Evolutionary conservation across 1,284 basidiomycete genomes (phyloP).

Genomic region (Golubevia sp.): DNA sequence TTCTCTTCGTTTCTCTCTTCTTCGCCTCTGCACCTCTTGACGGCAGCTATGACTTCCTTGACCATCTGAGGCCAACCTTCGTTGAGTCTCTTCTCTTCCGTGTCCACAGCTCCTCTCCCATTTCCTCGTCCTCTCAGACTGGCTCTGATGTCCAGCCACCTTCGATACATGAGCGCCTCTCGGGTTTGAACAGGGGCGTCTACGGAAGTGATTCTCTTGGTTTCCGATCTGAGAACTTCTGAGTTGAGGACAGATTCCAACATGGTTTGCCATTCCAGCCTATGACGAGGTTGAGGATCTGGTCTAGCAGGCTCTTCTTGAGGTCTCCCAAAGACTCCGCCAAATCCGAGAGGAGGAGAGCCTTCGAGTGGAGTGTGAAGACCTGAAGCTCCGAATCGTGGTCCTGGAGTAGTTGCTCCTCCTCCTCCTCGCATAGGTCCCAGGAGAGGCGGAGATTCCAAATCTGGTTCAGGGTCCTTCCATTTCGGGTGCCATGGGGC

Average conservation of each 20-base stretch:
- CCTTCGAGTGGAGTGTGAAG: background rate
- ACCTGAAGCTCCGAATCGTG: background rate
- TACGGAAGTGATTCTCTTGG: conserved; percentile 62
- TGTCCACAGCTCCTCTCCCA: conserved; percentile 70
- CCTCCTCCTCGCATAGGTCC: background rate
- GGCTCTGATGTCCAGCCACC: conserved; percentile 89
- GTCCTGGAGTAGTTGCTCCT: background rate
- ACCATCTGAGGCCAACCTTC: conserved; percentile 80
- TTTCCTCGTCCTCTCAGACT: conserved; percentile 70
- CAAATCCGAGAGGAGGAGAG: background rate
- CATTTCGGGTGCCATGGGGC: background rate
- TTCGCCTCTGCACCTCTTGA: conserved; percentile 72
- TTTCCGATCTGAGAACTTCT: conserved; percentile 57
- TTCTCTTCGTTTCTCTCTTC: background rate
- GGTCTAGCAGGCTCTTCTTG: background rate
- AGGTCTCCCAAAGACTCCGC: background rate
- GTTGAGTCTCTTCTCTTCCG: conserved; percentile 80
- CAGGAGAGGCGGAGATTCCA: background rate
- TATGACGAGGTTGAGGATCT: conserved; percentile 18
- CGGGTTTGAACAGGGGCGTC: conserved; percentile 46
- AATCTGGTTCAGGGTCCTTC: conserved; percentile 2
- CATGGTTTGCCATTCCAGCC: conserved; percentile 61
- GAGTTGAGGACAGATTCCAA: conserved; percentile 54
- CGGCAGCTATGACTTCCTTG: conserved; percentile 80
- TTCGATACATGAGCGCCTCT: conserved; percentile 63